Conservation (phyloP, 306 rosid genomes). For the Neltuma alba region DNA sequence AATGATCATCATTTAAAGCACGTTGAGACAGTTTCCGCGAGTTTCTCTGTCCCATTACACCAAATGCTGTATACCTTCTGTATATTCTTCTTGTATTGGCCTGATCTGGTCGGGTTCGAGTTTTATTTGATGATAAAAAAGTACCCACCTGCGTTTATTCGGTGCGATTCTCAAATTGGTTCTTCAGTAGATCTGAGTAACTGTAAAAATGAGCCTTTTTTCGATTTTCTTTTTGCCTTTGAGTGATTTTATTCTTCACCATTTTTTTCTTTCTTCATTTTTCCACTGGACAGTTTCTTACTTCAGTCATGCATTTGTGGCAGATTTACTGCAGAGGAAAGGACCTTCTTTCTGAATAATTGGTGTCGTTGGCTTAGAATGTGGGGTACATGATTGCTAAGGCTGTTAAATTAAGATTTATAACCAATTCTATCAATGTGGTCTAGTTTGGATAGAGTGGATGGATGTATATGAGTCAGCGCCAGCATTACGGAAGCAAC, state of each 20-base stretch:
- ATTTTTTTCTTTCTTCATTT: slow-evolving; percentile 27
- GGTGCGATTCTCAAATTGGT: slow-evolving; percentile 39
- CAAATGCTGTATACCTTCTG: slow-evolving; percentile 44
- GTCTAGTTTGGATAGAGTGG: slow-evolving; percentile 65
- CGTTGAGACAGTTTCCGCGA: slow-evolving; percentile 47
- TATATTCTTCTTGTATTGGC: slow-evolving; percentile 31
- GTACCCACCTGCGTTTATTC: slow-evolving; percentile 42
- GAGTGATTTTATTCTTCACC: slow-evolving; percentile 34
- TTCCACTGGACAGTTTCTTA: slow-evolving; percentile 36
- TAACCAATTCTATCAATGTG: slow-evolving; percentile 60
- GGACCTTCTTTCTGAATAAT: slow-evolving; percentile 49
- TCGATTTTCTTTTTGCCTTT: slow-evolving; percentile 35
- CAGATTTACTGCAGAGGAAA: slow-evolving; percentile 60
- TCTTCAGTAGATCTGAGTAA: slow-evolving; percentile 52
- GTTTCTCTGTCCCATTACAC: slow-evolving; percentile 47
- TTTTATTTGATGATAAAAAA: slow-evolving; percentile 38
- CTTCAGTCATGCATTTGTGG: slow-evolving; percentile 48
- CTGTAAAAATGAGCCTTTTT: slow-evolving; percentile 61
- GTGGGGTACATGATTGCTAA: slow-evolving; percentile 44
- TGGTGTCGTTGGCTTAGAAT: slow-evolving; percentile 38
- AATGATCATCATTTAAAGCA: slow-evolving; percentile 46
- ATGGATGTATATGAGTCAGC: slow-evolving; percentile 83
- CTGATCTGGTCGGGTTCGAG: slow-evolving; percentile 59
- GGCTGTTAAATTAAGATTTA: slow-evolving; percentile 39
- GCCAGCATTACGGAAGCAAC: slow-evolving; percentile 55